phyloP scores from a whole-genome alignment of 2,329 filamentous ascomycete genomes.

The Diatrype stigma region DNA sequence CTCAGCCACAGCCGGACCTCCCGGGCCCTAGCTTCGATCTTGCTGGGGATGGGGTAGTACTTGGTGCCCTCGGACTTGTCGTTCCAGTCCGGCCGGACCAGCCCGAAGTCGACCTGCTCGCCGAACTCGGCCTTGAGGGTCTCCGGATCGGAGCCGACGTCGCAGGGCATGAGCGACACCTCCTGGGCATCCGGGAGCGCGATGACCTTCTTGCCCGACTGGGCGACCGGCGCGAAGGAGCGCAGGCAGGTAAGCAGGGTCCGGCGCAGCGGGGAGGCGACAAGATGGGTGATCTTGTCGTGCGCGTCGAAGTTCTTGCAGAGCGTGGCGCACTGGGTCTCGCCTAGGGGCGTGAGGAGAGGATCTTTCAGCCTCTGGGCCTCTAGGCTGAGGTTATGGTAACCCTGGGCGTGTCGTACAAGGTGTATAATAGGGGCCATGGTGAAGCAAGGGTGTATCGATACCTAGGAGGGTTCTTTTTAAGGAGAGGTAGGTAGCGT shows the following conservation, averaged over 20 bases:
- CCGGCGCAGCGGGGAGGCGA: conserved; percentile 75
- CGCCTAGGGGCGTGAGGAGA: conserved; percentile 69
- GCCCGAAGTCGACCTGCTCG: conserved; percentile 56
- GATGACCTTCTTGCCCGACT: conserved; percentile 47
- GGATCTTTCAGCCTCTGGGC: conserved; percentile 77
- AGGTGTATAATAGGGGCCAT: conserved; percentile 59
- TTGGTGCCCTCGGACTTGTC: conserved; percentile 50
- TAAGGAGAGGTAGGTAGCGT: too few relatives aligned
- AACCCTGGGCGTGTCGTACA: conserved; percentile 72
- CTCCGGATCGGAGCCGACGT: conserved; percentile 60
- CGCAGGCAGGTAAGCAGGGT: conserved; percentile 75
- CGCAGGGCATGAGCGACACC: conserved; percentile 68
- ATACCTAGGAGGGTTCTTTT: too few relatives aligned
- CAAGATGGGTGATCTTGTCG: conserved; percentile 61
- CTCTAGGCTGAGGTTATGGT: conserved; percentile 69
- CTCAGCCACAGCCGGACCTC: conserved; percentile 57
- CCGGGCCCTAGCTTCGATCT: conserved; percentile 58
- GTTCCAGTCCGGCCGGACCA: conserved; percentile 67
- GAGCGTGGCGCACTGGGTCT: conserved; percentile 67
- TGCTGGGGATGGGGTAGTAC: conserved; percentile 44
- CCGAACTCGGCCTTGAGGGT: conserved; percentile 58
- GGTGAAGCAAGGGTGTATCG: conserved; percentile 7
- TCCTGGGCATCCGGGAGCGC: conserved; percentile 77
- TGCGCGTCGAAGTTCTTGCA: conserved; percentile 61
- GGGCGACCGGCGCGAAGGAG: conserved; percentile 58